Evolutionary conservation across 257 asterid genomes (phyloP).

Genomic region (Solanum rostratum): DNA sequence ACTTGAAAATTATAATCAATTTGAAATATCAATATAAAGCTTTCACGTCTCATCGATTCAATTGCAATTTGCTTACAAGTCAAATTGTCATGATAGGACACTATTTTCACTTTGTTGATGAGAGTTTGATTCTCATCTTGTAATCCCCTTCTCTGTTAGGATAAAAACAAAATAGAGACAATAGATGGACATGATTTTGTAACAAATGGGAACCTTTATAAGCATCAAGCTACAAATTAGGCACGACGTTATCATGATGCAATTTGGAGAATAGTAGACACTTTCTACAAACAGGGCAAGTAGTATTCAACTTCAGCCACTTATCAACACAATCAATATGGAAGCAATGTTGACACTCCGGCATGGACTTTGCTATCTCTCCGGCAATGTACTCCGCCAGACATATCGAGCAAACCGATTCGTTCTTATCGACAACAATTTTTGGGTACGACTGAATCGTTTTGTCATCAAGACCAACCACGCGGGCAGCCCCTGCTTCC

Average conservation of each 20-base stretch:
- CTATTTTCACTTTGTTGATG: not conserved
- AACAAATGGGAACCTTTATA: not conserved
- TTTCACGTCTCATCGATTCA: not conserved
- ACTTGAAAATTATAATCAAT: not conserved
- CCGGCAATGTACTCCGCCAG: constrained; percentile 18
- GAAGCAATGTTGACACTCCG: constrained; percentile 27
- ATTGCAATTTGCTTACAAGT: not conserved
- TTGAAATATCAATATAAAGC: not conserved
- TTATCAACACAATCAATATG: constrained; percentile 26
- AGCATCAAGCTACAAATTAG: not conserved
- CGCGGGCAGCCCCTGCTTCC: not conserved
- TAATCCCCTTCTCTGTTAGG: too few species aligned
- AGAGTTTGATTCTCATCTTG: not conserved
- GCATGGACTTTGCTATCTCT: constrained; percentile 21
- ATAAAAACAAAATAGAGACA: not conserved
- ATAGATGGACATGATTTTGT: not conserved
- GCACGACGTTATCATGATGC: not conserved
- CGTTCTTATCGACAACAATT: constrained; percentile 7
- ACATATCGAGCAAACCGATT: constrained; percentile 25
- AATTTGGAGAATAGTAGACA: not conserved
- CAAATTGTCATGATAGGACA: not conserved
- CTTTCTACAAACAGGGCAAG: constrained; percentile 31
- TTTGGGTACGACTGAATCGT: constrained; percentile 11
- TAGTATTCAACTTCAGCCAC: constrained; percentile 19
- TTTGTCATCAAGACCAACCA: constrained; percentile 2